Percentiles rank a stretch among this genome's conserved stretches.
Conservation (phyloP, 129 eudicot genomes). For the Flaveria brownii region DNA sequence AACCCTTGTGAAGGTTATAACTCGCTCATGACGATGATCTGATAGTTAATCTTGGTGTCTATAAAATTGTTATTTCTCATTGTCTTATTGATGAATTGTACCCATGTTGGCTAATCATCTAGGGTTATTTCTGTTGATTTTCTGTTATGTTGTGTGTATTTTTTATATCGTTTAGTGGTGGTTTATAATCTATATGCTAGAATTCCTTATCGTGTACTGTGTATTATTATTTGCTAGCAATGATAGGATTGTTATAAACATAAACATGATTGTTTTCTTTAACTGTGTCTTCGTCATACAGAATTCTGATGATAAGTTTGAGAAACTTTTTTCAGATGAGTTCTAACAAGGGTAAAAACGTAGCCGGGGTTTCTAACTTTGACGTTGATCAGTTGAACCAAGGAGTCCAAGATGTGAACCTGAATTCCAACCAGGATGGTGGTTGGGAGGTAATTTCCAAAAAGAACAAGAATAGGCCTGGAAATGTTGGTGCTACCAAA, state of each 20-base stretch:
- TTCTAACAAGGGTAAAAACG: constrained; percentile 9
- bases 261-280: too few relatives aligned
- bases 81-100: not conserved
- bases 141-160: not conserved
- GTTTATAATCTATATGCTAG: not conserved
- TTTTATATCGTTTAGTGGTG: not conserved
- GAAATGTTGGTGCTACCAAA: not conserved
- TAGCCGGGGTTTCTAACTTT: constrained; percentile 3
- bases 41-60: not conserved
- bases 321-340: constrained; percentile 9
- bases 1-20: not conserved
- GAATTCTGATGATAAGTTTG: not conserved
- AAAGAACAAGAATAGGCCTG: constrained; percentile 11
- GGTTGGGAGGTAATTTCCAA: constrained; percentile 17
- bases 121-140: not conserved
- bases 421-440: constrained; percentile 7
- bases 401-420: constrained; percentile 8
- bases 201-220: too few relatives aligned
- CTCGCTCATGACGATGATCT: not conserved
- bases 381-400: constrained; percentile 1
- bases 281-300: too few relatives aligned
- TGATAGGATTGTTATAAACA: too few relatives aligned
- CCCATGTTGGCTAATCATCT: not conserved
- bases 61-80: not conserved
- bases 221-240: too few relatives aligned